Evolutionary conservation across 2,329 filamentous ascomycete genomes (phyloP), one percentile per base, ranked within the genome.

Genomic region (Monosporascus sp.): DNA sequence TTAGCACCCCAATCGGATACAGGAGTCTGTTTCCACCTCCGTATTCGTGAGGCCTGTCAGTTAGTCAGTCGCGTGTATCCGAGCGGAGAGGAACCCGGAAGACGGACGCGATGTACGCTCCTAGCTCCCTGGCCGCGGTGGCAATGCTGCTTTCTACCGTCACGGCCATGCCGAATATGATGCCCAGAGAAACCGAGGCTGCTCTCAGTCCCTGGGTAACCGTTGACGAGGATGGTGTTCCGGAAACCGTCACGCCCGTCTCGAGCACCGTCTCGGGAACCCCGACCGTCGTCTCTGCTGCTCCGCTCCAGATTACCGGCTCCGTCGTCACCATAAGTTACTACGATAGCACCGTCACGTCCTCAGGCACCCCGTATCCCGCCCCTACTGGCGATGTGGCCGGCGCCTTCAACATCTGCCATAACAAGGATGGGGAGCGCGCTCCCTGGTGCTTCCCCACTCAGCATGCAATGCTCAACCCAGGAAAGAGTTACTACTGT

Each of bases 401-500:
- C 49, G 79, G 79, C 47, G 71, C 74, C n/a, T 82, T 82, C 58
- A 64, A 73, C 15, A 64, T 73, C 24, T 83, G 80, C 65, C 63
- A 68, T 63, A 81, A 81, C 62, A 63, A 62, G 44, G 70, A 80
- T 47, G 77, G 75, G 35, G 62, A 65, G 17, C 63, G 71, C 53
- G 75, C 73, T 52, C 81, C 81, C 1, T 81, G 82, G 59, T 84
- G 81, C 63, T 65, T 70, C 15, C 81, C 81, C 0, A 63, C 67
- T 8, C 60, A 66, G 17, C 73, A 73, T 52, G 72, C 71, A 50
- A 70, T 70, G 8, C 65, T 83, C 24, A 71, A 72, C 53, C 69
- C 71, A 1, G 76, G 70, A 31, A 68, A 61, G 14, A 79, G 72
- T 0, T 82, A 83, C 65, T 83, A 81, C 58, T 68, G 79, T 82